phyloP scores from a whole-genome alignment of 768 basidiomycete genomes.

The Hypsizygus marmoreus region DNA sequence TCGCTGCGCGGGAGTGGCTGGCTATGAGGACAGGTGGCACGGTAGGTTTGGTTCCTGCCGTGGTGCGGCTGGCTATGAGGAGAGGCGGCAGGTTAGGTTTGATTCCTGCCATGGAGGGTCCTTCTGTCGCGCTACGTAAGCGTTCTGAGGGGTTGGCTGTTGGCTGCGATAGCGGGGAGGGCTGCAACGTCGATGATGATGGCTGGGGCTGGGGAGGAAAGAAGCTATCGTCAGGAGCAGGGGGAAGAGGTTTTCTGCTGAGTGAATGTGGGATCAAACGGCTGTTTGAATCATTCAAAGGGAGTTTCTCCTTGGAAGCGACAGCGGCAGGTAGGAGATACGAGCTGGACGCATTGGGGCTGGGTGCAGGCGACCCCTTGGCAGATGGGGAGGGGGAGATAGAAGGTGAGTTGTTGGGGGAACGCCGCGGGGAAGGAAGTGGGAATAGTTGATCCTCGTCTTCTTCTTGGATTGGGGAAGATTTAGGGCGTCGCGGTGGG shows the following conservation, averaged over 20 bases:
- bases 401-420: conserved; percentile 43
- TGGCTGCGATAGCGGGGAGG: background rate
- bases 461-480: conserved; percentile 52
- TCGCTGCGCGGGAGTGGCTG: background rate
- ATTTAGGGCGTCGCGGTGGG: conserved; percentile 19
- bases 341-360: conserved; percentile 15
- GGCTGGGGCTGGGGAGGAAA: no score
- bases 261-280: conserved; percentile 12
- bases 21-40: background rate
- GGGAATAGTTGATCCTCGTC: conserved; percentile 60
- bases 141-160: background rate
- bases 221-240: no score
- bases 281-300: background rate
- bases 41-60: background rate
- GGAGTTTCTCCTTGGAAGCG: conserved; percentile 7
- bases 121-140: background rate
- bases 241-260: conserved; percentile 13
- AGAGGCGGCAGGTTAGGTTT: conserved; percentile 2
- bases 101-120: background rate
- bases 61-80: background rate
- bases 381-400: conserved; percentile 22
- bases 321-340: conserved; percentile 11
- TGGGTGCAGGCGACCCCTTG: conserved; percentile 18
- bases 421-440: conserved; percentile 58
- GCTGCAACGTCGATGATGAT: background rate